phyloP scores from a whole-genome alignment of 2,329 filamentous ascomycete genomes.

The Aspergillus sp. region DNA sequence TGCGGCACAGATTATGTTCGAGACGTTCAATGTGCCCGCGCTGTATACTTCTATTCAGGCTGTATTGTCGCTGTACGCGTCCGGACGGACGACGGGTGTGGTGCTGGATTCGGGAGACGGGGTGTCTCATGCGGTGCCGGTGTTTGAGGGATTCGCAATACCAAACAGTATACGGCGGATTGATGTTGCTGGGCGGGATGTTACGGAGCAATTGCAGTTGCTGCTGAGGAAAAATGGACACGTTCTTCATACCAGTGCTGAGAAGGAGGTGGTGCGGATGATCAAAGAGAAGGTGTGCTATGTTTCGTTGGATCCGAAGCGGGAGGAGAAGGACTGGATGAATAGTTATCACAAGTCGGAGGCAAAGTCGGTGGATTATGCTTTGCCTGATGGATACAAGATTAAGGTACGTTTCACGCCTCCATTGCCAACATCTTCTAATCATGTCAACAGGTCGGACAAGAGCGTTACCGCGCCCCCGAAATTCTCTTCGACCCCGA shows the following conservation, averaged over 20 bases:
- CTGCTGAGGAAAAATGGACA: slow-evolving; percentile 86
- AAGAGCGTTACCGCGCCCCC: slow-evolving; percentile 89
- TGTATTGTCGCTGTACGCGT: slow-evolving; percentile 90
- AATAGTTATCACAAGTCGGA: slow-evolving; percentile 64
- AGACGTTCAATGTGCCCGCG: slow-evolving; percentile 96
- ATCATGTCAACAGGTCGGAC: slow-evolving; percentile 58
- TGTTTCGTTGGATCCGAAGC: slow-evolving; percentile 80
- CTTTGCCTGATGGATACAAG: slow-evolving; percentile 85
- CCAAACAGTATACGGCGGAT: slow-evolving; percentile 91
- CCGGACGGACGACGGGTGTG: slow-evolving; percentile 89
- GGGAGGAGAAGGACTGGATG: slow-evolving; percentile 95
- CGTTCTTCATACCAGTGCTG: slow-evolving; percentile 93
- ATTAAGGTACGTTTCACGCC: slow-evolving; percentile 59
- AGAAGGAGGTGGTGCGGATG: slow-evolving; percentile 96
- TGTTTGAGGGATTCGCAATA: slow-evolving; percentile 97
- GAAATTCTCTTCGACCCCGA: slow-evolving; percentile 98
- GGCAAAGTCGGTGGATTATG: slow-evolving; percentile 76
- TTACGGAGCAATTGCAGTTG: slow-evolving; percentile 90
- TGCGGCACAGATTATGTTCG: slow-evolving; percentile 94
- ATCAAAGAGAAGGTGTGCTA: slow-evolving; percentile 97
- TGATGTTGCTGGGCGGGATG: slow-evolving; percentile 90
- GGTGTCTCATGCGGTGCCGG: slow-evolving; percentile 92
- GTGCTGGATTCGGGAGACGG: slow-evolving; percentile 94
- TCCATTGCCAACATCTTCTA: neutral
- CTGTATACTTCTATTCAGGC: slow-evolving; percentile 96